Conservation (phyloP, 1,284 basidiomycete genomes). For the Cystobasidium sp. region DNA sequence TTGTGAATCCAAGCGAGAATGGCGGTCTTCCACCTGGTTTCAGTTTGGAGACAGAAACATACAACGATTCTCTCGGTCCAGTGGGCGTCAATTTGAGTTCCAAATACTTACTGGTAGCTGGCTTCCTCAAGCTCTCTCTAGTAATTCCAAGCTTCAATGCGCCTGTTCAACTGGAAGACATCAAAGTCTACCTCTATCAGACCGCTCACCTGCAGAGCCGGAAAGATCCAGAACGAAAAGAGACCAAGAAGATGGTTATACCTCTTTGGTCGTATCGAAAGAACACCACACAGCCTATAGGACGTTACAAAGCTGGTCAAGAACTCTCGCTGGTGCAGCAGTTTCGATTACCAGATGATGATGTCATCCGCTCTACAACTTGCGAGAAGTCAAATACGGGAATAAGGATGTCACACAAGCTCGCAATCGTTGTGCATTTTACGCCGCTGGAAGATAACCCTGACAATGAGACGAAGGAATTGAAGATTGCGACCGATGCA, state of each 20-base stretch:
- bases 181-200: constrained; percentile 37
- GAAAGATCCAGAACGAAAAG: constrained; percentile 3
- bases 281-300: constrained; percentile 16
- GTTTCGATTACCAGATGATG: constrained; percentile 34
- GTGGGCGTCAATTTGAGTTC: constrained; percentile 33
- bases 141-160: constrained; percentile 20
- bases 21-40: constrained; percentile 39
- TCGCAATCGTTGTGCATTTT: constrained; percentile 30
- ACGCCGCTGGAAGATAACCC: constrained; percentile 33
- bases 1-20: constrained; percentile 31
- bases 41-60: constrained; percentile 22
- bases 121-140: constrained; percentile 25
- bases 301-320: constrained; percentile 17
- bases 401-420: constrained; percentile 31
- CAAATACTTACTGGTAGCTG: constrained; percentile 39
- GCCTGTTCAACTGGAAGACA: constrained; percentile 33
- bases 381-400: constrained; percentile 21
- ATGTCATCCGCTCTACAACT: constrained; percentile 30
- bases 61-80: constrained; percentile 30
- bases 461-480: constrained; percentile 25
- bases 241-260: constrained; percentile 13
- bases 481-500: constrained; percentile 39
- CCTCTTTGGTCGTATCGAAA: constrained; percentile 23
- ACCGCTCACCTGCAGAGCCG: constrained; percentile 24
- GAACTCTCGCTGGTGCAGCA: constrained; percentile 31